Evolutionary conservation across 1,284 basidiomycete genomes (phyloP), one percentile per base, ranked within the genome.

Genomic region (Cryptococcus depauperatus): DNA sequence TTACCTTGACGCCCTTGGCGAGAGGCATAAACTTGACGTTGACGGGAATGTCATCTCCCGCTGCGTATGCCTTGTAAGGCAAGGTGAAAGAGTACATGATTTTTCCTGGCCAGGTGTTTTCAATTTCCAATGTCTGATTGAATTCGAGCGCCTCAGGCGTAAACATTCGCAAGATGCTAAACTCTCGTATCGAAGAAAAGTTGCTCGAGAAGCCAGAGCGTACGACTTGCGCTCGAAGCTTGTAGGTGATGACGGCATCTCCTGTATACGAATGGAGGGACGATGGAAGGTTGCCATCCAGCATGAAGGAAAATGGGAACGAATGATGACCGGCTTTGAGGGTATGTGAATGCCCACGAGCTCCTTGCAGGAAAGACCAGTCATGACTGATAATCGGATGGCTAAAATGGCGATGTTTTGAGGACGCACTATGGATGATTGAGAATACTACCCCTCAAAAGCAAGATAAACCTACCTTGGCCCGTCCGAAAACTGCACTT

Each of bases 101-200:
- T 72, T 93, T 96, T 32, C 85, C 84, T 0, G 91, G 90, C 91
- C 91, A 96, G 11, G 88, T 91, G 68, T 92, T 93, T 69, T 93
- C 89, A 43, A 77, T 75, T 68, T 96, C 91, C 48, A 93, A 78
- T 1, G 88, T 90, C 68, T 95, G 90, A 62, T 88, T 90, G 74
- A 88, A 95, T 69, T 95, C 91, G 57, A 93, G 78, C 1, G 90
- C 84, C 54, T 92, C 88, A 3, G 79, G 68, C 5, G 80, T 76
- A 58, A 89, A 84, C 3, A 82, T 80, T 46, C 89, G 80, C 39
- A 84, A 59, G 51, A 95, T 74, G 49, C 75, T 73, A 46, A 95
- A 77, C 10, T 80, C 77, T 37, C 74, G 71, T 39, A 75, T 71
- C 2, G 79, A 74, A 43, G 82, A 77, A 45, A 87, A 77, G 62